phyloP scores from a whole-genome alignment of 1,284 basidiomycete species.

The Naganishia cerealis region DNA sequence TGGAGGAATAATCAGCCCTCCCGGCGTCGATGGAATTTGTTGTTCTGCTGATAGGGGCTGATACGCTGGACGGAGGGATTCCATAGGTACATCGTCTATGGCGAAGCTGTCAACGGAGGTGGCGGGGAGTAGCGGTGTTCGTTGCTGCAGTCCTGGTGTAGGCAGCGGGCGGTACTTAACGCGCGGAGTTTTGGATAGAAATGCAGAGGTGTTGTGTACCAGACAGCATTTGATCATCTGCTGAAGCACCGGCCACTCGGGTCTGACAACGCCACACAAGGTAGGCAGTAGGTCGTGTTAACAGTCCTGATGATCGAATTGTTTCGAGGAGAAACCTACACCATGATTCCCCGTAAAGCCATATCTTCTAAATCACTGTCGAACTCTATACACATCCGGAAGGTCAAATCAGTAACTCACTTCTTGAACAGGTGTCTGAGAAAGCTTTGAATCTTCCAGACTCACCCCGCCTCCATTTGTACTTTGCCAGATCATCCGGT shows the following conservation, averaged over 20 bases:
- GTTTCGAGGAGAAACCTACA: conserved; percentile 4
- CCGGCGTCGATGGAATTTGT: conserved; percentile 54
- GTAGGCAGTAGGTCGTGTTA: not conserved
- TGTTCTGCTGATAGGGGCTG: conserved; percentile 33
- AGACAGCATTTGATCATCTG: conserved; percentile 71
- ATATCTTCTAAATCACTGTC: conserved; percentile 25
- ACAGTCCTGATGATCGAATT: not conserved
- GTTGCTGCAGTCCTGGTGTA: conserved; percentile 31
- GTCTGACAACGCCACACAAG: conserved; percentile 54
- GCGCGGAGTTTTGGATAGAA: conserved; percentile 36
- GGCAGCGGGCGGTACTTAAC: conserved; percentile 36
- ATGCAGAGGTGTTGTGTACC: conserved; percentile 41
- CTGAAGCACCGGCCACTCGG: conserved; percentile 71
- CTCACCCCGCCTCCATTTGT: conserved; percentile 27
- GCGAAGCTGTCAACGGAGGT: conserved; percentile 30
- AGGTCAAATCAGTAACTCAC: not conserved
- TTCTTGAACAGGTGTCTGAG: not conserved
- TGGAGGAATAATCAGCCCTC: conserved; percentile 74
- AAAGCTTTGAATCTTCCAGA: not conserved
- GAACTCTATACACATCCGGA: conserved; percentile 9
- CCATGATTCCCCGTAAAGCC: conserved; percentile 21
- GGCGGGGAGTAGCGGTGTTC: conserved; percentile 33
- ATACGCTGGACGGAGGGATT: conserved; percentile 42
- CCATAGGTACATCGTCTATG: conserved; percentile 52
- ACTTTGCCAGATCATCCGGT: conserved; percentile 12